Evolutionary conservation across 179 eudicot species (phyloP).

Genomic region (Patellifolia procumbens): DNA sequence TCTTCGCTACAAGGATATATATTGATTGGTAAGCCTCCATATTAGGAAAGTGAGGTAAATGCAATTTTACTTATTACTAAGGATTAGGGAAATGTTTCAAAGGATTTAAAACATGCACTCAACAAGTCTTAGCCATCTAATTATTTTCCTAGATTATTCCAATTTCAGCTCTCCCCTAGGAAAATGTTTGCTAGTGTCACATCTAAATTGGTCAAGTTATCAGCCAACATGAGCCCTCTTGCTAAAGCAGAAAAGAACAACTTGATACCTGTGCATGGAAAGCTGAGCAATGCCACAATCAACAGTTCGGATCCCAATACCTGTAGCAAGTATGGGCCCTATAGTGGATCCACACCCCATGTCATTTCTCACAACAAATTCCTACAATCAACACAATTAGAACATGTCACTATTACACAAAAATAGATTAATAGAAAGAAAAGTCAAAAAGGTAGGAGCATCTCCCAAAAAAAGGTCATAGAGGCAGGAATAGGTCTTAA

Average conservation of each 20-base stretch:
- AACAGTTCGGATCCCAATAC: constrained; percentile 92
- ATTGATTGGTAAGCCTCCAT: not conserved
- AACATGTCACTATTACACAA: not conserved
- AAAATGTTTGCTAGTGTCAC: not conserved
- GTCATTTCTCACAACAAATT: constrained; percentile 96
- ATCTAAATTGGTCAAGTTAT: not conserved
- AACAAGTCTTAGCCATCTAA: not conserved
- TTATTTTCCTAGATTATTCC: not conserved
- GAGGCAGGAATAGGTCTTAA: not conserved
- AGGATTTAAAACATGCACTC: not conserved
- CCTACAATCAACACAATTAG: constrained; percentile 43
- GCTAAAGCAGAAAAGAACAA: constrained; percentile 7
- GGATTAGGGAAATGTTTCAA: not conserved
- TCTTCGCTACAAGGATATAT: not conserved
- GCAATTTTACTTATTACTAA: not conserved
- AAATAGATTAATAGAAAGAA: not conserved
- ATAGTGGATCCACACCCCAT: constrained; percentile 99
- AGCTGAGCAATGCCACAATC: constrained; percentile 97
- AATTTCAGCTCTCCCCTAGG: not conserved
- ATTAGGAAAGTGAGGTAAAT: no score
- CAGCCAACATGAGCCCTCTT: not conserved
- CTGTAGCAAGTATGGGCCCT: constrained; percentile 96
- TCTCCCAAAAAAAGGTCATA: no score
- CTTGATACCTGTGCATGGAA: constrained; percentile 92
- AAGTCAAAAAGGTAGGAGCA: no score